Evolutionary conservation across 2,329 filamentous ascomycete genomes (phyloP).

Genomic region (Ophiocordyceps sinensis): DNA sequence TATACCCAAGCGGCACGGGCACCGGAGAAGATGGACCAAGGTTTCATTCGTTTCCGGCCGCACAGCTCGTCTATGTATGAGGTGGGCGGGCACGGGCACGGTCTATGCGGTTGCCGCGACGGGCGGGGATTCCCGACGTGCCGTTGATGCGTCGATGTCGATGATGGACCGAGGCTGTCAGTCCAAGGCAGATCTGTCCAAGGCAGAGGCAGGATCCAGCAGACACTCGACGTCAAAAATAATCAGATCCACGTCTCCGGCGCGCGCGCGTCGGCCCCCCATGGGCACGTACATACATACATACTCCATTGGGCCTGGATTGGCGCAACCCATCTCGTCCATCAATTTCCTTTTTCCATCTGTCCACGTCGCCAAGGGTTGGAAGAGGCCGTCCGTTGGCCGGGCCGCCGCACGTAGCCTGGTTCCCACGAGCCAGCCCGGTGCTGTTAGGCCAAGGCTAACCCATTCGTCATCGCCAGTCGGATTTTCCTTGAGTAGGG

Average conservation of each 20-base stretch:
- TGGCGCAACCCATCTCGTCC: not conserved
- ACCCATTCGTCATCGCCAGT: not conserved
- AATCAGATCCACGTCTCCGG: not conserved
- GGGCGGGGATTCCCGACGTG: not conserved
- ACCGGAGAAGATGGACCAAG: not conserved
- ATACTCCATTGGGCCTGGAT: no score
- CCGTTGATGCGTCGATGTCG: not conserved
- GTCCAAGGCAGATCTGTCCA: not conserved
- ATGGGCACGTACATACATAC: no score
- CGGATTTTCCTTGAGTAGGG: not conserved
- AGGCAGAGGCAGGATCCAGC: no score
- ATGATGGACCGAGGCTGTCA: not conserved
- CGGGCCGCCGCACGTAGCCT: no score
- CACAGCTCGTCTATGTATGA: not conserved
- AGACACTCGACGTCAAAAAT: not conserved
- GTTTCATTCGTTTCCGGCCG: slow-evolving; percentile 1
- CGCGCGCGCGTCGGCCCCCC: not conserved
- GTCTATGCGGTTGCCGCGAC: not conserved
- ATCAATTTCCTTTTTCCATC: not conserved
- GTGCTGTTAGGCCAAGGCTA: not conserved
- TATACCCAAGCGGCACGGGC: not conserved
- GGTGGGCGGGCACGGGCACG: not conserved
- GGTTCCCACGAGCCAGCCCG: not conserved
- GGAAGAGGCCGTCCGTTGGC: not conserved
- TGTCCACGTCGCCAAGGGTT: not conserved